Percentiles rank a stretch among this genome's conserved stretches.
These are phyloP conservation scores for Ascochyta koolunga DNA, from an alignment of 2,329 filamentous ascomycete species.

Conservation along the genomic window DNA sequence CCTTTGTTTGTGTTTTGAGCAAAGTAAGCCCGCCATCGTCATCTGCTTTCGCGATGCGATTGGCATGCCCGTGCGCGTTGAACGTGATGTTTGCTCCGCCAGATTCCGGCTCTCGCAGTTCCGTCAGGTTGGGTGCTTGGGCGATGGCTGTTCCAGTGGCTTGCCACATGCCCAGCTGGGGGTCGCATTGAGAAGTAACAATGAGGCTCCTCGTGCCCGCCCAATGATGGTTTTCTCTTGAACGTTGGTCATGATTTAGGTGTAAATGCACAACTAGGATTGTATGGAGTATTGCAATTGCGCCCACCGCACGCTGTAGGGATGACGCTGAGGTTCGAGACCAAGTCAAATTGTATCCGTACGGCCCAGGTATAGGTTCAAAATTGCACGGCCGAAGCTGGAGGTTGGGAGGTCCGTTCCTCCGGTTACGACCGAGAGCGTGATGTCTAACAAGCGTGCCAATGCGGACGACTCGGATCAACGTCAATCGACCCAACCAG, in stretches of 20 bases:
- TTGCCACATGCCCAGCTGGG: conserved; percentile 51
- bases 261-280: neutral
- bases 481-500: neutral
- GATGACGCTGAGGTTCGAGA: neutral
- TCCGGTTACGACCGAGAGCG: neutral
- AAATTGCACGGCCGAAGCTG: conserved; percentile 2
- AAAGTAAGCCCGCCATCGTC: conserved; percentile 17
- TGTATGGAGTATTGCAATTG: neutral
- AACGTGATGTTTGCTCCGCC: conserved; percentile 29
- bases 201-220: conserved; percentile 34
- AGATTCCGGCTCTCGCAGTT: conserved; percentile 38
- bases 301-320: neutral
- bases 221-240: conserved; percentile 18
- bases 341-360: neutral
- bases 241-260: conserved; percentile 12
- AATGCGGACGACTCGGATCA: conserved; percentile 1
- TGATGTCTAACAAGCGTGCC: conserved; percentile 6
- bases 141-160: conserved; percentile 49
- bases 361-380: neutral
- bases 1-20: conserved; percentile 15
- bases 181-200: conserved; percentile 43
- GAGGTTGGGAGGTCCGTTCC: neutral
- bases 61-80: conserved; percentile 21
- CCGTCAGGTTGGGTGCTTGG: conserved; percentile 49
- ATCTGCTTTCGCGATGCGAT: conserved; percentile 21